Base-by-base conservation (phyloP, 2,329 filamentous ascomycete genomes). In the Apiospora kogelbergensis region DNA sequence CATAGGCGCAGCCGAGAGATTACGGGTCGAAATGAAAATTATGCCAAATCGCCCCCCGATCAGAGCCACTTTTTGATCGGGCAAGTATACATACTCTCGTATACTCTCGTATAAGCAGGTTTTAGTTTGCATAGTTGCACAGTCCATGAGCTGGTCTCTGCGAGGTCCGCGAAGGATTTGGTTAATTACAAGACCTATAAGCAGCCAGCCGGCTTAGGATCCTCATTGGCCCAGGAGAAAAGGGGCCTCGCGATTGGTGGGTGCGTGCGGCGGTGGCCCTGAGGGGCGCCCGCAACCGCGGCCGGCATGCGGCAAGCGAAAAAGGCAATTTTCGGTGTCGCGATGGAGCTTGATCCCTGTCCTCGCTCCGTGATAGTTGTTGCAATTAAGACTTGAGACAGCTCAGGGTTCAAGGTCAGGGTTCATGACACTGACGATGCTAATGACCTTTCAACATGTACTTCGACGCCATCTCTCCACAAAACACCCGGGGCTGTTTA, bases 371-470 rank as follows among this genome's bases (percentile, higher is more conserved):
- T 60, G 30, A 60, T 60, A 60, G 13, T 20, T 60, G 53, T 60
- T 9, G 30, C 53, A 60, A 60, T 60, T 60, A 60, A 60, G 53
- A 60, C 26, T n/a, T 60, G 53, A 60, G 53, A 60, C 53, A 60
- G 53, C 30, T 37, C 53, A 60, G 53, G 53, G 53, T 37, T 60
- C 30, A 60, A 30, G 30, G 53, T 37, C 53, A 60, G 20, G 53
- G 53, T n/a, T 13, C 30, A 20, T 37, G 26, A 37, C 26, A 30
- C n/a, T 60, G 53, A 37, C 37, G 30, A 22, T 37, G 26, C 11
- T 60, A 30, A 60, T 37, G 30, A n/a, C 30, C 37, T 60, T 60
- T 60, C 30, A 2, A 10, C 5, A 24, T 22, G 22, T 60, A 33
- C 48, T 33, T 15, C 24, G 24, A 7, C 3, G 20, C 26, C 20